Evolutionary conservation across 176 grass and related monocot species (phyloP), one percentile per base, ranked within the genome.

Genomic region (Ensete ventricosum): DNA sequence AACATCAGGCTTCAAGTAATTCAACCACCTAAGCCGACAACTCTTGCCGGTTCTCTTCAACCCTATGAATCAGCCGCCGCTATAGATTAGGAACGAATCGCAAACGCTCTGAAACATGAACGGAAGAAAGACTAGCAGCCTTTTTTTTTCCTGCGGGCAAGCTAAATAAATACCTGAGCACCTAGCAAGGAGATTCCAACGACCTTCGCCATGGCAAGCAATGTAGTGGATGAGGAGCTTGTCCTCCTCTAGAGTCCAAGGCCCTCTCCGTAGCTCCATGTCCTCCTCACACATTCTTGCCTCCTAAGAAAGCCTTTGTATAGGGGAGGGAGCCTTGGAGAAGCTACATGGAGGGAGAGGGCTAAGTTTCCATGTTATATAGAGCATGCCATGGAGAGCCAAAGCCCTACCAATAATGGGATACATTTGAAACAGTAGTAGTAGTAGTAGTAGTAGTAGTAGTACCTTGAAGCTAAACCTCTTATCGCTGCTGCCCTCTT

Each of bases 1-100:
- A 8, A 62, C 20, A 62, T 62, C 57, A n/a, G 57, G 57, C 57
- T 62, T 62, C 57, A 62, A 62, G 14, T 62, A 62, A 62, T 62
- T 62, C 7, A 62, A n/a, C 57, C 57, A 62, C 57, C 57, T 62
- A 14, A 62, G 20, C 17, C 57, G 57, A 62, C 57, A 62, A n/a
- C 57, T 62, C 57, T 62, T 62, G 57, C 57, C 57, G 57, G 57
- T 62, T 62, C 57, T 62, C 57, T 62, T 62, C 57, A 62, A 62
- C 1, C 17, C 57, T 62, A 62, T 5, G 13, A 7, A 21, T 62
- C 17, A 62, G 57, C 14, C 14, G 57, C 20, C 9, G 17, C 9
- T n/a, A n/a, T 62, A 62, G 12, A 62, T 62, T 21, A 62, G 57
- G 57, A 62, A 62, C 57, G 20, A 62, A 62, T 62, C 34, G 0